Conservation (phyloP, 2,329 filamentous ascomycete genomes). For the Fusarium sp. region DNA sequence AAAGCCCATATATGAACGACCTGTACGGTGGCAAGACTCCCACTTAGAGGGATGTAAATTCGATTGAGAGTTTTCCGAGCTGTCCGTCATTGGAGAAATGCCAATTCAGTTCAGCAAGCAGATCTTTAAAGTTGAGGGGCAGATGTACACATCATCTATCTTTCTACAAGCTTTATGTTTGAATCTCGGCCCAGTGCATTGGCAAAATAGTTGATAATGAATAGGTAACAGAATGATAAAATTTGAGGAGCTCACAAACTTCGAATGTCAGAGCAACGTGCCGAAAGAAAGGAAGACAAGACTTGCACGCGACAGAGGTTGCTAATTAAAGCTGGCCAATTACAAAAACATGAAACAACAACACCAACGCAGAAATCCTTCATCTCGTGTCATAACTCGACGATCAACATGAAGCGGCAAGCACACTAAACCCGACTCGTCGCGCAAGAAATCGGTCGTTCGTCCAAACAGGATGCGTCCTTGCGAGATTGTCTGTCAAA, state of each 20-base stretch:
- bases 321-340: conserved; percentile 32
- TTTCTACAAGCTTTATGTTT: not conserved
- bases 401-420: conserved; percentile 29
- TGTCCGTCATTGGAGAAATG: not conserved
- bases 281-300: conserved; percentile 1
- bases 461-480: conserved; percentile 19
- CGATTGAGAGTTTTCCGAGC: conserved; percentile 1
- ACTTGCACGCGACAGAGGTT: conserved; percentile 27
- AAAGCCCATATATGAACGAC: not conserved
- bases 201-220: not conserved
- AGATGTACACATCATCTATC: not conserved
- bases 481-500: conserved; percentile 9
- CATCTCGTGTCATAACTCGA: conserved; percentile 7
- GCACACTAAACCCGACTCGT: conserved; percentile 27
- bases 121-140: not conserved
- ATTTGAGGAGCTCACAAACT: not conserved
- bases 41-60: not conserved
- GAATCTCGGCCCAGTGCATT: not conserved
- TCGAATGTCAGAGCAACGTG: not conserved
- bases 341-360: conserved; percentile 7
- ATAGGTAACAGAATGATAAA: no score
- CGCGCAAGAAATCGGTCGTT: conserved; percentile 15
- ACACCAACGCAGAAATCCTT: conserved; percentile 11
- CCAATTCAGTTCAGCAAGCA: not conserved
- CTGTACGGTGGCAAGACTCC: conserved; percentile 5